phyloP scores from a whole-genome alignment of 306 rosid genomes.

The Citrullus mucosospermus region DNA sequence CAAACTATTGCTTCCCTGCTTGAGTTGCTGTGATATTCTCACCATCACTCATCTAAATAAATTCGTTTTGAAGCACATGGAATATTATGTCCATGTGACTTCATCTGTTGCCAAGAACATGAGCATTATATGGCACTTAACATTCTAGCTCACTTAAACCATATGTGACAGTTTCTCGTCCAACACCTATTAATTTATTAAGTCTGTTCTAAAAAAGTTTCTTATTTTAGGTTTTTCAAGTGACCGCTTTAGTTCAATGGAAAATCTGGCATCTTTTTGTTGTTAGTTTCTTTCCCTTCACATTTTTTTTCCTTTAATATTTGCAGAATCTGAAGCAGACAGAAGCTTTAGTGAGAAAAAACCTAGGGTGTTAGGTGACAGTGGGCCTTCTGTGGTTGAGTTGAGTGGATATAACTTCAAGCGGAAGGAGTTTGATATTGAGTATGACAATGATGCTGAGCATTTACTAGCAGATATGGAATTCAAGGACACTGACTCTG shows the following conservation, averaged over 20 bases:
- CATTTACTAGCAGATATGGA: constrained; percentile 88
- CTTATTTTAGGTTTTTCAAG: neutral
- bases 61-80: neutral
- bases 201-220: neutral
- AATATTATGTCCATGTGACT: neutral
- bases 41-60: neutral
- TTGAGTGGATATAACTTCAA: constrained; percentile 72
- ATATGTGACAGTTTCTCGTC: neutral
- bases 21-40: neutral
- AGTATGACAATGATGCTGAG: constrained; percentile 87
- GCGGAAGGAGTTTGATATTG: constrained; percentile 79
- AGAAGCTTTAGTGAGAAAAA: constrained; percentile 73
- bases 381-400: constrained; percentile 48
- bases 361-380: constrained; percentile 52
- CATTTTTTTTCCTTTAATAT: neutral
- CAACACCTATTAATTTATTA: neutral
- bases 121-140: neutral
- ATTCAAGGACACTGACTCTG: constrained; percentile 57
- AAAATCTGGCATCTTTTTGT: neutral
- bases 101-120: neutral
- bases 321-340: constrained; percentile 41
- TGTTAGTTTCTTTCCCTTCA: neutral
- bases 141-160: neutral
- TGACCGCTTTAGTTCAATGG: neutral
- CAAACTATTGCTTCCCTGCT: neutral